Base-by-base conservation (phyloP, 495 filamentous ascomycete genomes). In the Aspergillus nanangensis region DNA sequence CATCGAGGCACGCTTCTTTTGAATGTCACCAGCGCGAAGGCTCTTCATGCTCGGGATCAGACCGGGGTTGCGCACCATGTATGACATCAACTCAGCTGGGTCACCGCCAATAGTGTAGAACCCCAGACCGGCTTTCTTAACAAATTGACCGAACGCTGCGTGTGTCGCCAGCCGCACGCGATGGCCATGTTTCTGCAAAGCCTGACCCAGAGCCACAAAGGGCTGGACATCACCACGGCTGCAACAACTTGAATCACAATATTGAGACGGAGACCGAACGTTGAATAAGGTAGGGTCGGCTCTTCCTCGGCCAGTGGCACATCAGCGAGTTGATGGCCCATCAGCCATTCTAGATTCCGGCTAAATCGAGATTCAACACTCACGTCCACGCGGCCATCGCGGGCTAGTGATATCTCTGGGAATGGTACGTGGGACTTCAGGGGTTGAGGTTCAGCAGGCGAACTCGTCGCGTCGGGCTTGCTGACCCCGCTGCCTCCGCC, bases 61-160 rank as follows among this genome's bases (percentile, higher is more conserved):
- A 1, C 86, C 84, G 5, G 87, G 85, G 58, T 93, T 88, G 57
- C 90, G 88, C 15, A 91, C 86, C 88, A 91, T 90, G 52, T 87
- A 91, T 0, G 83, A 78, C 87, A 93, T 93, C 20, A 93, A 74
- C 50, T 88, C 80, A 0, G 80, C 73, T 3, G 87, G 87, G 57
- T 91, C 84, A 15, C 87, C 87, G 3, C 87, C 87, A 21, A 91
- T 87, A 41, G 66, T 77, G 64, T 88, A 92, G 58, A 90, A 91
- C 54, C 90, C 88, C 8, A 91, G 63, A 0, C 81, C 84, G 52
- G 80, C n/a, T 1, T 18, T n/a, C 20, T 39, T 19, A 3, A 39
- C 37, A 8, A 24, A 24, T 5, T n/a, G 7, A 7, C 22, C 13
- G 14, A 39, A 39, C 7, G 18, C 22, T 18, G 37, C 37, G 11